Percentiles rank a stretch among this genome's conserved stretches.
These are phyloP conservation scores for Phoma sp. DNA, from an alignment of 2,329 filamentous ascomycete genomes.

Conservation along the genomic window DNA sequence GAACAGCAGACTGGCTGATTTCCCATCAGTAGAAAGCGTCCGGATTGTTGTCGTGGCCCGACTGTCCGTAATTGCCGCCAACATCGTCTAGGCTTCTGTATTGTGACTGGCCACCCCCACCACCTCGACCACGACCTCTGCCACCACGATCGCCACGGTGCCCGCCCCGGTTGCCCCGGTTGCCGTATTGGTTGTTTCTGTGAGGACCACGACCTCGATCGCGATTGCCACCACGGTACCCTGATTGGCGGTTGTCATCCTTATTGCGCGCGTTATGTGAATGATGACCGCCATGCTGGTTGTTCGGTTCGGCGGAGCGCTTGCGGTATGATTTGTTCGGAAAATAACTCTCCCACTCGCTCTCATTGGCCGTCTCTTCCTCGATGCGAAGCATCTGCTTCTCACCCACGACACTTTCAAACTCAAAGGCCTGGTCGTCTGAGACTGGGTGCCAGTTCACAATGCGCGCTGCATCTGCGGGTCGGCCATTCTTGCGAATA, in stretches of 20 bases:
- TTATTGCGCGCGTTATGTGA: constrained; percentile 31
- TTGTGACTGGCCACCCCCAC: constrained; percentile 41
- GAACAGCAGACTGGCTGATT: neutral
- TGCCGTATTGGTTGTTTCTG: constrained; percentile 40
- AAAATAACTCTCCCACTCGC: constrained; percentile 68
- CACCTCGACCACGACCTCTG: constrained; percentile 38
- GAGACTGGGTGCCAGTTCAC: constrained; percentile 81
- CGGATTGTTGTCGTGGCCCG: constrained; percentile 42
- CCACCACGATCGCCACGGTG: constrained; percentile 49
- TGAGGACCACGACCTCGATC: constrained; percentile 39
- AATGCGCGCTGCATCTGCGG: constrained; percentile 81
- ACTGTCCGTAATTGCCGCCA: constrained; percentile 35
- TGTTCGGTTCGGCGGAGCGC: constrained; percentile 51
- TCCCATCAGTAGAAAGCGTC: constrained; percentile 40
- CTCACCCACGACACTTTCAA: constrained; percentile 85
- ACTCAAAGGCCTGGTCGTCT: constrained; percentile 72
- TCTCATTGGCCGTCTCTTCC: constrained; percentile 66
- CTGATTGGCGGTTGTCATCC: constrained; percentile 34
- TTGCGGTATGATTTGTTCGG: constrained; percentile 62
- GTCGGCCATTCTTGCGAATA: constrained; percentile 74
- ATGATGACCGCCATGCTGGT: constrained; percentile 46
- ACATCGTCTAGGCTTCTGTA: constrained; percentile 56
- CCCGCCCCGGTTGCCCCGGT: constrained; percentile 52
- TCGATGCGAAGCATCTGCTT: constrained; percentile 85
- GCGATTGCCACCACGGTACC: constrained; percentile 44